These are phyloP conservation scores for Phytophthora crassamura DNA, from an alignment of 352 stramenopile species.

Conservation along the genomic window DNA sequence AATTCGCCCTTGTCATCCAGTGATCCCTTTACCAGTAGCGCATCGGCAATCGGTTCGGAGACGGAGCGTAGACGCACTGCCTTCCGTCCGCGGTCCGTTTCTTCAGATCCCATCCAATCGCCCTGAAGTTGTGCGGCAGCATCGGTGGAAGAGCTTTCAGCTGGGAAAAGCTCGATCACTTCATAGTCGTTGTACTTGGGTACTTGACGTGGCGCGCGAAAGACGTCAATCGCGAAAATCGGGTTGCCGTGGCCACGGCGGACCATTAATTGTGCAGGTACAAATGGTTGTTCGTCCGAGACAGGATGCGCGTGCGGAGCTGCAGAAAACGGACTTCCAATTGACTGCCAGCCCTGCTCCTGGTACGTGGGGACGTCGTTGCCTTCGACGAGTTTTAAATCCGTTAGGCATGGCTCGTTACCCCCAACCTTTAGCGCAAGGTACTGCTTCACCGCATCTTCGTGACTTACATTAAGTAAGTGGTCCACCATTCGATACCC, in stretches of 20 bases:
- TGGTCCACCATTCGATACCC: constrained; percentile 88
- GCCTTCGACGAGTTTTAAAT: constrained; percentile 69
- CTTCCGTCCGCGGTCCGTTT: constrained; percentile 69
- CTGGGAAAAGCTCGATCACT: constrained; percentile 74
- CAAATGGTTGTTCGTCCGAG: constrained; percentile 11
- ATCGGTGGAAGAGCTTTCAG: constrained; percentile 21
- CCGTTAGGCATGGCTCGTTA: constrained; percentile 82
- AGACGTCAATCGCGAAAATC: constrained; percentile 89
- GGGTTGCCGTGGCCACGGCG: constrained; percentile 85
- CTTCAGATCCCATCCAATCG: constrained; percentile 82
- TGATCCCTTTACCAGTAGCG: constrained; percentile 64
- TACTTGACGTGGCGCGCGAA: constrained; percentile 81
- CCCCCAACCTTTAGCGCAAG: constrained; percentile 84
- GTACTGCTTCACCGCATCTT: constrained; percentile 80
- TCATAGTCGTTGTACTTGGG: constrained; percentile 92
- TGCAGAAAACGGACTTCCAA: constrained; percentile 67
- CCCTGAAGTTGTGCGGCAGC: constrained; percentile 46
- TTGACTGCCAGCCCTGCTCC: constrained; percentile 71
- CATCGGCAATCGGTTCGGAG: constrained; percentile 56
- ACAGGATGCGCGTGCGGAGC: constrained; percentile 11
- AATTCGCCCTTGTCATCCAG: constrained; percentile 83
- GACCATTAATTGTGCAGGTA: constrained; percentile 68
- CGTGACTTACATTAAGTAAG: constrained; percentile 71
- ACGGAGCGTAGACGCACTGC: constrained; percentile 71
- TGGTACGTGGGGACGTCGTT: constrained; percentile 51